Conservation (phyloP, 2,329 filamentous ascomycete genomes). For the Aureobasidium sp. region DNA sequence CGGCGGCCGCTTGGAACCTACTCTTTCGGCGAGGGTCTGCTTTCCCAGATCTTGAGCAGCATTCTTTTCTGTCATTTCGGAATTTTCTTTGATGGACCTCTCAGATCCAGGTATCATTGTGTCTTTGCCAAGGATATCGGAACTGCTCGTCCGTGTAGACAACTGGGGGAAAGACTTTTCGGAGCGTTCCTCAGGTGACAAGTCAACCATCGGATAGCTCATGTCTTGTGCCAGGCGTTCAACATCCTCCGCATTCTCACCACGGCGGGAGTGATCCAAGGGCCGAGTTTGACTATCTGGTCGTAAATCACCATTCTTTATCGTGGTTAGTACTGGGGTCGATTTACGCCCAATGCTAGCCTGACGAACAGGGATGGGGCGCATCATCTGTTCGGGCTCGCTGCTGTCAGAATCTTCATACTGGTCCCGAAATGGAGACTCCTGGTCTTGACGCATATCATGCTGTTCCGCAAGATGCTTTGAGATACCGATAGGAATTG, state of each 20-base stretch:
- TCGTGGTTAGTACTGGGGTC: slow-evolving; percentile 42
- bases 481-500: slow-evolving; percentile 37
- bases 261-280: neutral
- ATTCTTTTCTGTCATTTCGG: neutral
- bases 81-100: neutral
- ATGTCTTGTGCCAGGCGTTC: neutral
- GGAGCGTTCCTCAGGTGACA: neutral
- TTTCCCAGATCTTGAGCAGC: slow-evolving; percentile 16
- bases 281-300: slow-evolving; percentile 12
- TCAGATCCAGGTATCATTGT: neutral
- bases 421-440: slow-evolving; percentile 15
- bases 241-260: neutral
- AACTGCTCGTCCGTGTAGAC: slow-evolving; percentile 7
- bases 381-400: slow-evolving; percentile 30
- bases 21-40: slow-evolving; percentile 34
- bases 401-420: slow-evolving; percentile 1
- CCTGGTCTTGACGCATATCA: neutral
- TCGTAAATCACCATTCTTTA: slow-evolving; percentile 35
- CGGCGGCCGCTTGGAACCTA: slow-evolving; percentile 52
- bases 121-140: neutral
- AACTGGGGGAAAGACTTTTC: neutral
- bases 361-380: slow-evolving; percentile 37
- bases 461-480: slow-evolving; percentile 20
- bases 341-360: slow-evolving; percentile 43
- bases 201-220: neutral